Conservation (phyloP, 1,139 yeast genomes). For the Blastobotrys apis region DNA sequence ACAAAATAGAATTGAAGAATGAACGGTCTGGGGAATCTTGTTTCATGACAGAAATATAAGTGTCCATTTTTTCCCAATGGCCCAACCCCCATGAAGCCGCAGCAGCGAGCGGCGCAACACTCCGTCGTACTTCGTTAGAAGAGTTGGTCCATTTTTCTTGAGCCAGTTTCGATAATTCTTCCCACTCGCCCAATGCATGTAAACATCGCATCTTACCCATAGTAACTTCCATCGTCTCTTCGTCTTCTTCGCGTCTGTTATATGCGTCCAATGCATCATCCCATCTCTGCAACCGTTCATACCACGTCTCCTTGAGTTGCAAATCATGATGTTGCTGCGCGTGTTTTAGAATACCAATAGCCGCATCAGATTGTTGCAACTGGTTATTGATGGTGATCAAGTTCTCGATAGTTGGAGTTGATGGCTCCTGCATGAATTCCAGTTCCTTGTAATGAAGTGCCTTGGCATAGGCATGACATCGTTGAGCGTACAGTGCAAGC, state of each 20-base stretch:
- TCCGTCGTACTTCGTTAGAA: conserved; percentile 65
- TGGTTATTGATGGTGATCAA: conserved; percentile 90
- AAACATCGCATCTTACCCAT: conserved; percentile 98
- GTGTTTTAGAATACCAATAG: conserved; percentile 91
- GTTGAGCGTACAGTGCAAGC: conserved; percentile 86
- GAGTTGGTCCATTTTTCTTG: conserved; percentile 79
- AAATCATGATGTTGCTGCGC: conserved; percentile 92
- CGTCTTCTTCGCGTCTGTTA: conserved; percentile 59
- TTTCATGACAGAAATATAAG: conserved; percentile 85
- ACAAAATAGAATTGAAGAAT: conserved; percentile 85
- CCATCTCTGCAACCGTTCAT: conserved; percentile 95
- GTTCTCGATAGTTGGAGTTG: conserved; percentile 88
- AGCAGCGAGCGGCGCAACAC: conserved; percentile 97
- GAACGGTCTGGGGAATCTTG: conserved; percentile 91
- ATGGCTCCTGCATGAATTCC: conserved; percentile 90
- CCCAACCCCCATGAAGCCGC: conserved; percentile 99
- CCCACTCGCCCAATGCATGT: conserved; percentile 99
- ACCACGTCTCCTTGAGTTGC: conserved; percentile 96
- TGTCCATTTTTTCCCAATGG: conserved; percentile 95
- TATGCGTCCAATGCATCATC: conserved; percentile 94
- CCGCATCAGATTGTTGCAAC: conserved; percentile 95
- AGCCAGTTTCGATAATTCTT: conserved; percentile 79
- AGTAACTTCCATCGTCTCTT: conserved; percentile 61
- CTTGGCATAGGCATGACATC: conserved; percentile 96
- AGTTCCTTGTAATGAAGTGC: conserved; percentile 93